Percentiles rank a stretch among this genome's conserved stretches.
Conservation (phyloP, 345 rosid genomes). For the Pugionium cornutum region DNA sequence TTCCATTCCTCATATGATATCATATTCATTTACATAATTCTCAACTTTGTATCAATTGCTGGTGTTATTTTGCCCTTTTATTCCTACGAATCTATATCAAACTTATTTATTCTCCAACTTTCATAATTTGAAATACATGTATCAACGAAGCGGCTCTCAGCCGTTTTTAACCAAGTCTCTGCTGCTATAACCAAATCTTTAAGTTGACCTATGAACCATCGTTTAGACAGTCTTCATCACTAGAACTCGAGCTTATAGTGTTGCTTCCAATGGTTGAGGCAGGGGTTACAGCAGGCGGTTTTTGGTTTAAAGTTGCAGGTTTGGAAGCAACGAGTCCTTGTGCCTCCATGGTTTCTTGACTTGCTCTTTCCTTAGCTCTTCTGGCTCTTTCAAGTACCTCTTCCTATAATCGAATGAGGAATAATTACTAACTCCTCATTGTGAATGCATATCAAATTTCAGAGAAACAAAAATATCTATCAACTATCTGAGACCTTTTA, state of each 20-base stretch:
- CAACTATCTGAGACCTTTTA: constrained; percentile 1
- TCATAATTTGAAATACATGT: constrained; percentile 17
- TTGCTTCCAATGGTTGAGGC: constrained; percentile 17
- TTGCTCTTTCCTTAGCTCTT: constrained; percentile 78
- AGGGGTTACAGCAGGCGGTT: constrained; percentile 17
- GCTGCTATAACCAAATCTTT: constrained; percentile 10
- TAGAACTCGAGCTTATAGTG: constrained; percentile 22
- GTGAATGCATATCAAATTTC: not conserved
- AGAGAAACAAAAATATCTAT: not conserved
- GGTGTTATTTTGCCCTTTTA: not conserved
- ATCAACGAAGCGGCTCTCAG: constrained; percentile 23
- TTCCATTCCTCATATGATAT: not conserved
- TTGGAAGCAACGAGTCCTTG: constrained; percentile 49
- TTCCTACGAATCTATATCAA: not conserved
- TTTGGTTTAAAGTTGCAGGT: constrained; percentile 9
- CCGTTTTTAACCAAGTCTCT: constrained; percentile 12
- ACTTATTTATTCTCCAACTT: not conserved
- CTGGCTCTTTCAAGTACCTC: constrained; percentile 83
- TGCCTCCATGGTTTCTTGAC: constrained; percentile 64
- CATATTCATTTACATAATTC: not conserved
- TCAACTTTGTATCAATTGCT: not conserved
- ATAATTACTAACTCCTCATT: not conserved
- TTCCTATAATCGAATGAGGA: constrained; percentile 44
- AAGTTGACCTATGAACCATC: not conserved
- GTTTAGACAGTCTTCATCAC: constrained; percentile 27